Evolutionary conservation across 2,329 filamentous ascomycete genomes (phyloP).

Genomic region (Aspergillus alliaceus): DNA sequence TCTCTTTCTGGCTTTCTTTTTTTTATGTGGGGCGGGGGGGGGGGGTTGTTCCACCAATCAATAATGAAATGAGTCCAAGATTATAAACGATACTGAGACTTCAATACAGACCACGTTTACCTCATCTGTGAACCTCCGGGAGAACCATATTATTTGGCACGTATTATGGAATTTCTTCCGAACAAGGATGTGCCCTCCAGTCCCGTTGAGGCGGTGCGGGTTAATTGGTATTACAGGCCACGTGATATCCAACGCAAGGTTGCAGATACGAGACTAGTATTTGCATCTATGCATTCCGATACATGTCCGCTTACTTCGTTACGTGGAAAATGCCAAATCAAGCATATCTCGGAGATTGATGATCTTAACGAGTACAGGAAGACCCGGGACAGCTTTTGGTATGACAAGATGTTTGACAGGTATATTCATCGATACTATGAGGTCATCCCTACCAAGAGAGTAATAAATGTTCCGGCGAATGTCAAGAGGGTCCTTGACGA

Average conservation of each 20-base stretch:
- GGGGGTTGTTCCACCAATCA: no score
- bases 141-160: constrained; percentile 94
- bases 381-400: constrained; percentile 88
- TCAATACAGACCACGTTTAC: constrained; percentile 72
- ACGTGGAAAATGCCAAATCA: constrained; percentile 88
- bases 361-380: constrained; percentile 83
- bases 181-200: constrained; percentile 69
- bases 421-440: constrained; percentile 99
- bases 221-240: constrained; percentile 98
- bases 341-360: constrained; percentile 81
- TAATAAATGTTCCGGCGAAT: constrained; percentile 93
- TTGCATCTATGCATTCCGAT: constrained; percentile 98
- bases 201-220: constrained; percentile 80
- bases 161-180: constrained; percentile 98
- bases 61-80: neutral
- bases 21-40: no score
- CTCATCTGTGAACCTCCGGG: constrained; percentile 95
- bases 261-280: constrained; percentile 85
- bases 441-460: constrained; percentile 83
- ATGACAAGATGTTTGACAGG: constrained; percentile 93
- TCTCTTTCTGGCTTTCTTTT: constrained; percentile 16
- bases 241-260: constrained; percentile 93
- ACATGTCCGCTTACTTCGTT: constrained; percentile 88
- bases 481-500: constrained; percentile 96
- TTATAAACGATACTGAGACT: constrained; percentile 1